phyloP scores from a whole-genome alignment of 2,329 filamentous ascomycete genomes.

The Aureobasidium sp. region DNA sequence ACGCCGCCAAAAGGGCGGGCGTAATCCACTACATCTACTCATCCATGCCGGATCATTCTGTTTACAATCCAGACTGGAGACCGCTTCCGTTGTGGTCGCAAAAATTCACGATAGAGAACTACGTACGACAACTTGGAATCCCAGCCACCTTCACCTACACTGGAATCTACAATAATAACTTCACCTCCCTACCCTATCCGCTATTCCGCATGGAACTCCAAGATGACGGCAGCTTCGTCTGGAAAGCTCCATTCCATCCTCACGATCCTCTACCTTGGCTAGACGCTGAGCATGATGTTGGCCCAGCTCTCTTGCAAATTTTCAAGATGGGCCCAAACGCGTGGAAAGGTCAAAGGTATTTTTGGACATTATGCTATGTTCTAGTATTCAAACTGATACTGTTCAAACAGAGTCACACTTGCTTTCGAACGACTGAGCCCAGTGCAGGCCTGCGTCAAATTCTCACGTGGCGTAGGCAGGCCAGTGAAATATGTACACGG shows the following conservation, averaged over 20 bases:
- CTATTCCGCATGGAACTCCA: slow-evolving; percentile 92
- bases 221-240: slow-evolving; percentile 76
- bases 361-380: slow-evolving; percentile 10
- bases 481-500: slow-evolving; percentile 71
- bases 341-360: slow-evolving; percentile 69
- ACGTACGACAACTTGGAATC: slow-evolving; percentile 73
- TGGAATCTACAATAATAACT: slow-evolving; percentile 99
- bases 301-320: slow-evolving; percentile 83
- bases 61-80: slow-evolving; percentile 70
- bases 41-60: slow-evolving; percentile 90
- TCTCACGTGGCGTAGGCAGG: slow-evolving; percentile 69
- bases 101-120: slow-evolving; percentile 89
- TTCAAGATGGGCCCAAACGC: slow-evolving; percentile 87
- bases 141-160: slow-evolving; percentile 92
- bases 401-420: slow-evolving; percentile 62
- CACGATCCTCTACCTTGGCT: slow-evolving; percentile 88
- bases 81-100: slow-evolving; percentile 83
- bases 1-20: slow-evolving; percentile 76
- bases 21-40: slow-evolving; percentile 93
- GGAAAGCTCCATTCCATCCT: slow-evolving; percentile 90
- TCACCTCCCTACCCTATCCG: slow-evolving; percentile 85
- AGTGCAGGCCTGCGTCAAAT: slow-evolving; percentile 70
- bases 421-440: slow-evolving; percentile 88
- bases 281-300: slow-evolving; percentile 92
- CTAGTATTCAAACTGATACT: background rate